Evolutionary conservation across 129 eudicot species (phyloP), one percentile per base, ranked within the genome.

Genomic region (Rutidosis leptorrhynchoides): DNA sequence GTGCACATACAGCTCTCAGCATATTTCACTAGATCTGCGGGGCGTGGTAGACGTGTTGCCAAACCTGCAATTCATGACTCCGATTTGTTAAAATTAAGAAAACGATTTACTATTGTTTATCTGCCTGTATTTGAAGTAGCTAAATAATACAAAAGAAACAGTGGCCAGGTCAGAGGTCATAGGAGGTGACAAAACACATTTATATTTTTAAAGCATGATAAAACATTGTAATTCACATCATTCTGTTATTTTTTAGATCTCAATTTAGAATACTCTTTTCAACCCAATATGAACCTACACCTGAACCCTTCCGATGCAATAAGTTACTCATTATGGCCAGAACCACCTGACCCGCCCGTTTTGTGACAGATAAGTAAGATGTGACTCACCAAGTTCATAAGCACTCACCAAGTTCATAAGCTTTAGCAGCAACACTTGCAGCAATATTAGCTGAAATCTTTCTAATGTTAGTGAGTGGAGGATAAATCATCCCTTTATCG

Each of bases 1-100:
- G 88, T 84, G 77, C 80, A 88, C 96, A 88, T 88, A 75, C 96
- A 88, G 71, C 93, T 85, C 82, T 89, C 94, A 14, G 96, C 94
- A 55, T 79, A 83, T 82, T 89, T 85, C 63, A 89, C 75, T 60
- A 89, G 77, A 76, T 89, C 72, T 6, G 74, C 78, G 61, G 96
- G 96, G 37, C 84, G 93, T 49, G 96, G 96, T 29, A 85, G 94
- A 30, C 83, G 86, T 2, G 96, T 87, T n/a, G 97, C 97, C 71
- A 91, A 74, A 72, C 97, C 97, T 87, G 72, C 26, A 78, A 21
- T 25, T 7, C 56, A 63, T 26, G 45, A 21, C 4, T 2, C 48
- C 25, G 23, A 23, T 46, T 59, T 12, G 40, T 55, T 46, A 71
- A 75, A 56, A 16, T 12, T 8, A 20, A 54, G 26, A 58, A 28